These are phyloP conservation scores for Fusarium haematococcum DNA, from an alignment of 2,329 filamentous ascomycete species.

Conservation along the genomic window DNA sequence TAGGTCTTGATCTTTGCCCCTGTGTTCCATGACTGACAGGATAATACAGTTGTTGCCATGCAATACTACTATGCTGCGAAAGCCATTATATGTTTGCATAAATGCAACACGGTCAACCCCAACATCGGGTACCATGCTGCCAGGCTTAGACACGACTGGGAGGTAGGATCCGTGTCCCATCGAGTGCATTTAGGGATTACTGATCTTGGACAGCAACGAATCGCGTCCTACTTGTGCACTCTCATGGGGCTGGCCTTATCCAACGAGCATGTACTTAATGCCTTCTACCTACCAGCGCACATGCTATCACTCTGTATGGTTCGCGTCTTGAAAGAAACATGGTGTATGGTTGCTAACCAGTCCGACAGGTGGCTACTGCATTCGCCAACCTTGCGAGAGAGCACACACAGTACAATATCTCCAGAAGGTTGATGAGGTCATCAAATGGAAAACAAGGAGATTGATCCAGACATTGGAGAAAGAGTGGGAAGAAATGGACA, in stretches of 20 bases:
- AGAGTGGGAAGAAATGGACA: neutral
- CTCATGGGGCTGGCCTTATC: neutral
- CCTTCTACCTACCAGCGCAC: neutral
- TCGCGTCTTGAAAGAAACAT: no score
- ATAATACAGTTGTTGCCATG: neutral
- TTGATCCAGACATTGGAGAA: neutral
- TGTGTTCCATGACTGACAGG: neutral
- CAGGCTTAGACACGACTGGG: neutral
- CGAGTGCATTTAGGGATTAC: accelerated
- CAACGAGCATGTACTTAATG: neutral
- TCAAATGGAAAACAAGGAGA: neutral
- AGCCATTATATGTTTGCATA: neutral
- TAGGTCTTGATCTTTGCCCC: neutral
- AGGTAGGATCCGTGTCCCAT: neutral
- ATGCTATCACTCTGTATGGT: neutral
- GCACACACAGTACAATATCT: neutral
- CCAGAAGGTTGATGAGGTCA: neutral
- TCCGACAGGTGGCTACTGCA: neutral
- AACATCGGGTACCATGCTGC: neutral
- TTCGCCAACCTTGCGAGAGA: neutral
- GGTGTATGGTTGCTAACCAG: no score
- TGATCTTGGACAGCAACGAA: neutral
- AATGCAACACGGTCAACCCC: neutral
- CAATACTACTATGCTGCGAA: neutral
- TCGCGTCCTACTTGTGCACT: neutral